Evolutionary conservation across 2,329 filamentous ascomycete species (phyloP), one percentile per base, ranked within the genome.

Genomic region (Alternaria infectoria): DNA sequence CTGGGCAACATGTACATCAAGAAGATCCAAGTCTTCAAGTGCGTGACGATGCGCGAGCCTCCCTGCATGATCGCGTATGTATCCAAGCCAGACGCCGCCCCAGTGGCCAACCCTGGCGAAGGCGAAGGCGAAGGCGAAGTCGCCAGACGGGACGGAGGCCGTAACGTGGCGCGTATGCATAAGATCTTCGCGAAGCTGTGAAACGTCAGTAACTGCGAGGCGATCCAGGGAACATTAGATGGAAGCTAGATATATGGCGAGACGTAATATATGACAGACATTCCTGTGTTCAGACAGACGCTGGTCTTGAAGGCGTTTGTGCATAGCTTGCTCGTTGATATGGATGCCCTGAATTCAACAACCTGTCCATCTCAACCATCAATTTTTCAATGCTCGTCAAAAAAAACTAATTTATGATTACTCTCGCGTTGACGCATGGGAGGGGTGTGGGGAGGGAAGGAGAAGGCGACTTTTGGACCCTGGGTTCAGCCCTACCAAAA

Each of bases 1-100:
- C 36, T 71, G 11, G 67, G 62, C 6, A 65, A 68, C 46, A 68
- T 69, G 59, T 70, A 64, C 43, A 66, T 74, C 47, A 54, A 61
- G 44, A 66, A 66, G 17, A 54, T 70, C 12, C 66, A 68, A 28
- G 62, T 71, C 5, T 71, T 73, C 49, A 30, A 47, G 12, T 62
- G 59, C 3, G 57, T 68, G n/a, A 67, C 60, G 7, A 21, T 17
- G 36, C 15, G 60, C 17, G 47, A 61, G 45, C 59, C 57, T 13
- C 69, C 66, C 10, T 70, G 66, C 19, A 65, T 70, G 11, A 46
- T 71, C 8, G 62, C 67, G 54, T 57, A 69, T 50, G 54, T 72
- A 7, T 62, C 59, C n/a, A 64, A 65, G 57, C 57, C 57, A 17
- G 36, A 13, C 23, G 44, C 44, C 23, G 21, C 21, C 21, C 19